phyloP scores from a whole-genome alignment of 2,329 filamentous ascomycete species.

The Pseudogymnoascus sp. region DNA sequence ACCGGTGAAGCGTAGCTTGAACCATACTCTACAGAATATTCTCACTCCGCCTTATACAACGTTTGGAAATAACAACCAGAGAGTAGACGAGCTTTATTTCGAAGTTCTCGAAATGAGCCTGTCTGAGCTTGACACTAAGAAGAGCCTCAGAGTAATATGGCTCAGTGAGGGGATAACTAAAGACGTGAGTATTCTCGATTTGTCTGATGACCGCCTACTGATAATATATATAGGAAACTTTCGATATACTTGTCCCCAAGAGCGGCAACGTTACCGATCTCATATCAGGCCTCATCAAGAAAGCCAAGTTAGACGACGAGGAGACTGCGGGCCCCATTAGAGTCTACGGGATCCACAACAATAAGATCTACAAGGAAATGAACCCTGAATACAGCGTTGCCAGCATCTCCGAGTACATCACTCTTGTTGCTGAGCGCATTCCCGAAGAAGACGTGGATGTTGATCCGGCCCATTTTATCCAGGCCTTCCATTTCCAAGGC shows the following conservation, averaged over 20 bases:
- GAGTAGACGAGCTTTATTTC: slow-evolving; percentile 75
- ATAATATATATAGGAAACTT: slow-evolving; percentile 50
- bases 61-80: slow-evolving; percentile 62
- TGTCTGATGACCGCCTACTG: slow-evolving; percentile 19
- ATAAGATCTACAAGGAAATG: slow-evolving; percentile 78
- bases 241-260: slow-evolving; percentile 81
- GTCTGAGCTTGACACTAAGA: slow-evolving; percentile 88
- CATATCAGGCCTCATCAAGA: slow-evolving; percentile 67
- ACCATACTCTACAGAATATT: slow-evolving; percentile 62
- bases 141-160: slow-evolving; percentile 73
- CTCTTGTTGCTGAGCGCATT: slow-evolving; percentile 71
- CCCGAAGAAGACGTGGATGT: slow-evolving; percentile 62
- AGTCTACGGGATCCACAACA: slow-evolving; percentile 73
- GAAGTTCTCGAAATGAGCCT: slow-evolving; percentile 92
- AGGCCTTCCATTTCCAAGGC: slow-evolving; percentile 86
- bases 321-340: slow-evolving; percentile 59
- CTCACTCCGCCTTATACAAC: slow-evolving; percentile 65
- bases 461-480: slow-evolving; percentile 54
- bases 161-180: slow-evolving; percentile 86
- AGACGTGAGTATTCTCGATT: slow-evolving; percentile 51
- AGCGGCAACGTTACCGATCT: slow-evolving; percentile 74
- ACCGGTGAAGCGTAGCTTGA: slow-evolving; percentile 62
- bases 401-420: slow-evolving; percentile 77
- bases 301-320: slow-evolving; percentile 71
- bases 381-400: slow-evolving; percentile 62